Evolutionary conservation across 371 early-diverging fungal species (phyloP).

Genomic region (Mucor irregularis): DNA sequence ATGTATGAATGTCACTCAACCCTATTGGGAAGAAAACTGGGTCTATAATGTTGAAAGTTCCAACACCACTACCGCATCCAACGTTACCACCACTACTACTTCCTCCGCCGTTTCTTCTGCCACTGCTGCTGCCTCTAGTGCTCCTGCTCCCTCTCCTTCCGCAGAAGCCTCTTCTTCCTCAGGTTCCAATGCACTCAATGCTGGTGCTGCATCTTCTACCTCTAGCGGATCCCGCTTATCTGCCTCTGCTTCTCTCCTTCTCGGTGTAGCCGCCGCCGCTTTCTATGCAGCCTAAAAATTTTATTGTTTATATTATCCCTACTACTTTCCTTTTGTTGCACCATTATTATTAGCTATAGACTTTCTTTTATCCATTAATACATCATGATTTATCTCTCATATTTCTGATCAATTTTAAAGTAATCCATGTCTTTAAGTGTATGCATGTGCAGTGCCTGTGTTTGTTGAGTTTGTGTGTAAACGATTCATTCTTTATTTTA

Average conservation of each 20-base stretch:
- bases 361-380: too few relatives aligned
- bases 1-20: constrained; percentile 52
- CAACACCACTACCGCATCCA: neutral
- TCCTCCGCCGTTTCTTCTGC: too few relatives aligned
- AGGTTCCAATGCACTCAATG: neutral
- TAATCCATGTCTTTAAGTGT: neutral
- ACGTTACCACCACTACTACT: too few relatives aligned
- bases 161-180: constrained; percentile 3
- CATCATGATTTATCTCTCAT: too few relatives aligned
- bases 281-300: neutral
- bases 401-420: too few relatives aligned
- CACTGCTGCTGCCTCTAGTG: neutral
- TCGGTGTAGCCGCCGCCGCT: neutral
- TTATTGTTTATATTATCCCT: too few relatives aligned
- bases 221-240: neutral
- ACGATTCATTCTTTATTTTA: neutral
- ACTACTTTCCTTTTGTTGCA: too few relatives aligned
- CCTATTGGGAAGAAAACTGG: constrained; percentile 50
- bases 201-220: neutral
- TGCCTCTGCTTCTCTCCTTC: neutral
- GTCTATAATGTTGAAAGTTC: constrained; percentile 30
- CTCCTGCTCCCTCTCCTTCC: constrained; percentile 2
- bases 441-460: too few relatives aligned
- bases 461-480: too few relatives aligned
- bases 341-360: too few relatives aligned